Conservation (phyloP, 2,329 filamentous ascomycete species). For the Phoma sp. region DNA sequence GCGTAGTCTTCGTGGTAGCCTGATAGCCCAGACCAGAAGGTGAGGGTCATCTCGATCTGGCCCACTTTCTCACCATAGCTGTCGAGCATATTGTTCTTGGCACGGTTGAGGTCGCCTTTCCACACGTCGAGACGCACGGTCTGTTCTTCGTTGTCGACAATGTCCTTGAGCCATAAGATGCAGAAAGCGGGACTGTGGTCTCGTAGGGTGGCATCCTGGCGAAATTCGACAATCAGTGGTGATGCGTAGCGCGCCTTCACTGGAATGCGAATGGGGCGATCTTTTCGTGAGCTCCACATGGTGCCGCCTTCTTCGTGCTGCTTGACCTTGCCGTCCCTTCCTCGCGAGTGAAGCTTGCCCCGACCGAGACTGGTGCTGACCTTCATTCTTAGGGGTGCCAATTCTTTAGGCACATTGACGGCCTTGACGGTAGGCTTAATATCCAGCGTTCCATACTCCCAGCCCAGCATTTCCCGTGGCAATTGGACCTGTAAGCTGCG, state of each 20-base stretch:
- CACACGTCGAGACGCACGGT: slow-evolving; percentile 68
- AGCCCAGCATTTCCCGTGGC: slow-evolving; percentile 67
- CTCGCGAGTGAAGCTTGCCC: slow-evolving; percentile 64
- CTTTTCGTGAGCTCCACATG: slow-evolving; percentile 61
- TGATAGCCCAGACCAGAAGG: slow-evolving; percentile 68
- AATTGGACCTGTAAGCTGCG: slow-evolving; percentile 71
- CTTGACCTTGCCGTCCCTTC: slow-evolving; percentile 34
- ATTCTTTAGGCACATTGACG: slow-evolving; percentile 58
- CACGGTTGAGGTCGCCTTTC: slow-evolving; percentile 69
- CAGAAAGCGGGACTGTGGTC: slow-evolving; percentile 68
- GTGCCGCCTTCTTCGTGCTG: slow-evolving; percentile 46
- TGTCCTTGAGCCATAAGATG: slow-evolving; percentile 73
- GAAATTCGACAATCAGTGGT: slow-evolving; percentile 65
- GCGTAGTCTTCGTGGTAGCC: slow-evolving; percentile 66
- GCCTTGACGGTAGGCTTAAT: slow-evolving; percentile 62
- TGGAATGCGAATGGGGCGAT: slow-evolving; percentile 60
- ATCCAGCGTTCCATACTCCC: slow-evolving; percentile 76
- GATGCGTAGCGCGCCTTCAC: slow-evolving; percentile 69
- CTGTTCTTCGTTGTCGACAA: slow-evolving; percentile 70
- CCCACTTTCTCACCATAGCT: slow-evolving; percentile 66
- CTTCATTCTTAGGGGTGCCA: slow-evolving; percentile 63
- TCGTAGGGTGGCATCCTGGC: slow-evolving; percentile 60
- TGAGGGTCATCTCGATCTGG: slow-evolving; percentile 64
- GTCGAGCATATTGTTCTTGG: slow-evolving; percentile 56
- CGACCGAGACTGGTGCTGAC: slow-evolving; percentile 65